phyloP scores from a whole-genome alignment of 2,329 filamentous ascomycete species.

The Camillea tinctor region DNA sequence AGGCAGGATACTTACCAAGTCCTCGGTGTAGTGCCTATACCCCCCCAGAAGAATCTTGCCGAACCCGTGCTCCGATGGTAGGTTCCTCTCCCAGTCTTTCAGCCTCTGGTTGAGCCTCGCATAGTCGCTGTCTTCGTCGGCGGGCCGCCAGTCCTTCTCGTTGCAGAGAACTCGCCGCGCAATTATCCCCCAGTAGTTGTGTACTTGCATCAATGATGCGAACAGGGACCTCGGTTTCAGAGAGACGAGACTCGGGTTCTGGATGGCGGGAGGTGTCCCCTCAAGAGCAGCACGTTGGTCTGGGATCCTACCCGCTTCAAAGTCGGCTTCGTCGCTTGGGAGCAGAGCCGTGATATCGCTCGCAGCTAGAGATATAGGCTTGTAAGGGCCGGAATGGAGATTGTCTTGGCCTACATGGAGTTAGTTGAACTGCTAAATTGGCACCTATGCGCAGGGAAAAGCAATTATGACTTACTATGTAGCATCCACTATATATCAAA shows the following conservation, averaged over 20 bases:
- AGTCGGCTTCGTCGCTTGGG: conserved; percentile 52
- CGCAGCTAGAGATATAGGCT: conserved; percentile 50
- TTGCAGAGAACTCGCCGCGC: conserved; percentile 48
- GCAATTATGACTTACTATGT: conserved; percentile 39
- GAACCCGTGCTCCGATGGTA: conserved; percentile 50
- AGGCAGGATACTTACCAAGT: conserved; percentile 41
- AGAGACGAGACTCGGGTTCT: conserved; percentile 42
- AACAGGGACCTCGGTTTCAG: conserved; percentile 51
- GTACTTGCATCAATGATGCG: conserved; percentile 54
- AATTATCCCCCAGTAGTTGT: conserved; percentile 54
- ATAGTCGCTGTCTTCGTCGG: conserved; percentile 49
- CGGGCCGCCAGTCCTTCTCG: conserved; percentile 43
- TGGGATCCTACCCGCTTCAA: conserved; percentile 47
- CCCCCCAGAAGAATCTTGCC: conserved; percentile 40
- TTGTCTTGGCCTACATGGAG: conserved; percentile 48
- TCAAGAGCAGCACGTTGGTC: conserved; percentile 51
- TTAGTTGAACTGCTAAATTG: conserved; percentile 5
- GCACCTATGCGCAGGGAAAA: conserved; percentile 1
- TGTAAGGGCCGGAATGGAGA: conserved; percentile 51
- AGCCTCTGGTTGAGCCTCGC: conserved; percentile 43
- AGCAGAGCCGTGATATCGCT: conserved; percentile 55
- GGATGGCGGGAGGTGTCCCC: conserved; percentile 49
- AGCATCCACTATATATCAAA: conserved; percentile 52
- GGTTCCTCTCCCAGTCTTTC: conserved; percentile 45
- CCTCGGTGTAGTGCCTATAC: conserved; percentile 48